Base-by-base conservation (phyloP, 2,329 filamentous ascomycete genomes). In the Chaetomium globosum region DNA sequence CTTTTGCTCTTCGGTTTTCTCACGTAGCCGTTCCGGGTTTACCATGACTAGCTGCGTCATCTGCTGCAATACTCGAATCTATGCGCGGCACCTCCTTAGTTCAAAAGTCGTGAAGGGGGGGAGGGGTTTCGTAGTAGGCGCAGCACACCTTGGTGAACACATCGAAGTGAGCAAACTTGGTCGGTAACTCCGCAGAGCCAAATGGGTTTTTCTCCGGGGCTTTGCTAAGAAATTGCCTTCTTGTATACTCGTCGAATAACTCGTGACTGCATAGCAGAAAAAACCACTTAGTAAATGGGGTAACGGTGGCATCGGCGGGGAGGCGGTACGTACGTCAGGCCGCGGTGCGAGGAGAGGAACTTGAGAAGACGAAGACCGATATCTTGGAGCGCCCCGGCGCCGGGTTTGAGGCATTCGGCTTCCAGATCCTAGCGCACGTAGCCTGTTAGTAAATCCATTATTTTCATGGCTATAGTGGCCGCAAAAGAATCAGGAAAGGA, bases 161-260 rank as follows among this genome's bases (percentile, higher is more conserved):
- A 77, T 96, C 90, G 63, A 99, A 91, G 54, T 93, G 87, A 69
- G 86, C 80, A 74, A 99, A 99, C 61, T 84, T 89, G 39, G 82
- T 82, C 0, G 92, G 88, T 5, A 82, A 79, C 71, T 95, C 92
- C 3, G 88, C 89, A 28, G 86, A 83, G 55, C 94, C 94, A 73
- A 96, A 97, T 0, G 94, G 94, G 73, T 97, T 98, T 62, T 84
- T 84, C 12, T 85, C 77, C 3, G 93, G 89, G 2, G 90, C 88
- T 78, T 92, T 96, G n/a, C 88, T 84, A 61, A 90, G 79, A 76
- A 93, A 99, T 77, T 97, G 93, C 66, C 93, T 89, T 71, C 93
- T 88, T 39, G 93, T 90, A 75, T 97, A 97, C 74, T 97, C 93
- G 75, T 98, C 93, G 72, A 98, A 96, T 57, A 95, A 89, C 3